Evolutionary conservation across 108 stramenopile genomes (phyloP).

Genomic region (Cylindrotheca closterium): DNA sequence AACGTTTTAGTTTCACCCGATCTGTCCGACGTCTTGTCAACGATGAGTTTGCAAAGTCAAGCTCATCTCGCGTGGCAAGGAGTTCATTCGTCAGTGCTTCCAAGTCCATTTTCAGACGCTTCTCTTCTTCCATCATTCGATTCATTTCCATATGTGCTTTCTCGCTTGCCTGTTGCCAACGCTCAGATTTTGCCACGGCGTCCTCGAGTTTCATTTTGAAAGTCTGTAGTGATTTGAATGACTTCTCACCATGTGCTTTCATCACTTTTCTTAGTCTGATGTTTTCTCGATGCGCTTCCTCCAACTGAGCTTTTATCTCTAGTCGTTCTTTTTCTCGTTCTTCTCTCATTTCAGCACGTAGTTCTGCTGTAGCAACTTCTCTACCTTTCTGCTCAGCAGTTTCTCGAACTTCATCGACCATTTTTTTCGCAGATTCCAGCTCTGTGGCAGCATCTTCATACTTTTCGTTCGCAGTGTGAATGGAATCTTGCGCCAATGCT

Average conservation of each 20-base stretch:
- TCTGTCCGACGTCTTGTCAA: neutral
- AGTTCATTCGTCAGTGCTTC: neutral
- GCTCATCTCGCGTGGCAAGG: neutral
- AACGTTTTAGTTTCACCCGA: neutral
- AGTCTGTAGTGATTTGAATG: neutral
- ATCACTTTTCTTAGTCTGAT: slow-evolving; percentile 4
- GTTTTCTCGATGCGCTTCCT: slow-evolving; percentile 8
- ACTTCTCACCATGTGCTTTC: slow-evolving; percentile 2
- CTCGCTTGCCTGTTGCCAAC: neutral
- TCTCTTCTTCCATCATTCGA: slow-evolving; percentile 24
- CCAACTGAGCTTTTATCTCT: slow-evolving; percentile 3
- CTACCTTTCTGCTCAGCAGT: slow-evolving; percentile 32
- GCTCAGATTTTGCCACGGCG: neutral
- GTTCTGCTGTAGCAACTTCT: slow-evolving; percentile 19
- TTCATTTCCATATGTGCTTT: slow-evolving; percentile 17
- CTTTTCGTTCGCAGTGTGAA: slow-evolving; percentile 66
- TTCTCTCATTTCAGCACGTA: slow-evolving; percentile 35
- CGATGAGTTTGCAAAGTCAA: neutral
- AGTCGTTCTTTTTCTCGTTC: slow-evolving; percentile 6
- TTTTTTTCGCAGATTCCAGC: slow-evolving; percentile 58
- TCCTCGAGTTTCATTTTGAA: neutral
- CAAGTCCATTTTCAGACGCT: slow-evolving; percentile 1
- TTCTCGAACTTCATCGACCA: slow-evolving; percentile 63
- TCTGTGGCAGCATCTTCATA: slow-evolving; percentile 57
- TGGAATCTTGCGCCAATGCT: slow-evolving; percentile 39